Evolutionary conservation across 176 grass and related monocot genomes (phyloP), one percentile per base, ranked within the genome.

Genomic region (Hyparrhenia diplandra): DNA sequence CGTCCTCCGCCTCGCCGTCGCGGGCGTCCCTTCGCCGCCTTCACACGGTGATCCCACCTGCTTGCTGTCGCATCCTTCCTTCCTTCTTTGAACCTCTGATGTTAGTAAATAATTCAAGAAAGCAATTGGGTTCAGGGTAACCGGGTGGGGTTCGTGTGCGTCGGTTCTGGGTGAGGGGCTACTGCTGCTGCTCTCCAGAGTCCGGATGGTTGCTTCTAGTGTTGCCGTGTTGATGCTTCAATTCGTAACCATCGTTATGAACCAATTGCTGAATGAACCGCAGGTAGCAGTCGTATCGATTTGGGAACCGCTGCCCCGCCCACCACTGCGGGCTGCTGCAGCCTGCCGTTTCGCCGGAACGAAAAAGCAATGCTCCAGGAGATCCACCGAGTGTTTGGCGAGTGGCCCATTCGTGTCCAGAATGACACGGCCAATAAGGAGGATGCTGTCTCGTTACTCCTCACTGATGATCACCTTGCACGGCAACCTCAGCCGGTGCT

Each of bases 381-480:
- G 71, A 61, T 74, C 54, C 62, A 68, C 45, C 20, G 11, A 73
- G 31, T 69, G 64, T 89, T 67, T 73, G 23, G n/a, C 54, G 23
- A 74, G 43, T 73, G 81, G 65, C 1, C 74, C 46, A 34, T 30
- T 18, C 43, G 58, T 65, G 14, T 80, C 46, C 27, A 61, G 57
- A 77, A 69, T 82, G 64, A 67, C 18, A 18, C 62, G 63, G 45
- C 31, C 79, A 20, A 31, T 88, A 29, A 71, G 88, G 71, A 88
- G 20, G 67, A 59, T 78, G 61, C 9, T 68, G 49, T 90, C 70
- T 71, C 58, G 65, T 52, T 85, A 85, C 85, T 59, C 85, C 29
- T 81, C 83, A 16, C 63, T 81, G 67, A 41, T 93, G 14, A 11
- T 82, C 28, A 43, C 41, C 24, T 59, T 87, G 69, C 41, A 54